Evolutionary conservation across 176 grass and related monocot species (phyloP), one percentile per base, ranked within the genome.

Genomic region (Bromus sterilis): DNA sequence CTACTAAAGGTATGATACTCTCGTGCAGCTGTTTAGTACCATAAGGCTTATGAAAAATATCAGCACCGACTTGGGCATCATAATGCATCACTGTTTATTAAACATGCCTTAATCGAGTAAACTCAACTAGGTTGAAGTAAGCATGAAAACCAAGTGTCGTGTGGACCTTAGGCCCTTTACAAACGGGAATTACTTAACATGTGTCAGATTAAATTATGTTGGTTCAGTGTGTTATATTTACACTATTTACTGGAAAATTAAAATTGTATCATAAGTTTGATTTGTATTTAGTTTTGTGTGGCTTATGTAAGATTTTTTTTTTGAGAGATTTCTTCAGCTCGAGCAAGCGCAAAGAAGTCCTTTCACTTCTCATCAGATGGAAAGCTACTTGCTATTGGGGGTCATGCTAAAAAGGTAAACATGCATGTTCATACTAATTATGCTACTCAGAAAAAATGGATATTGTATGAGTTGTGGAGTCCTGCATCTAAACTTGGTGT

Each of bases 291-390:
- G 39, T 69, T 88, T 65, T 18, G 18, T 13, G 64, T 69, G 30
- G 55, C 34, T 77, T 34, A 65, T 33, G 29, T 86, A 94, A 88
- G 81, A 35, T 93, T 87, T 77, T 87, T 82, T 56, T 89, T 98
- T 60, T 61, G 41, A 49, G 92, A 98, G 75, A 65, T 93, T 32
- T 82, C 56, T 84, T 84, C 86, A 64, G 80, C 65, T 4, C 78
- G 76, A 86, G 92, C 92, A 84, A 93, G 92, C 87, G 83, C 71
- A 62, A 87, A 74, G 57, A 86, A 90, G 76, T 81, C 94, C 59
- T 98, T 90, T 71, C 90, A 94, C 63, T 97, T 94, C 77, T 97
- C 92, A 56, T 92, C 85, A 51, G 92, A 97, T 81, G 92, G 87
- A 37, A 94, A 97, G 33, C 48, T 92, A 72, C 86, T 98, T 71